Percentiles rank a stretch among this genome's conserved stretches.
phyloP scores from a whole-genome alignment of 345 rosid species.

The Leavenworthia alabamica region DNA sequence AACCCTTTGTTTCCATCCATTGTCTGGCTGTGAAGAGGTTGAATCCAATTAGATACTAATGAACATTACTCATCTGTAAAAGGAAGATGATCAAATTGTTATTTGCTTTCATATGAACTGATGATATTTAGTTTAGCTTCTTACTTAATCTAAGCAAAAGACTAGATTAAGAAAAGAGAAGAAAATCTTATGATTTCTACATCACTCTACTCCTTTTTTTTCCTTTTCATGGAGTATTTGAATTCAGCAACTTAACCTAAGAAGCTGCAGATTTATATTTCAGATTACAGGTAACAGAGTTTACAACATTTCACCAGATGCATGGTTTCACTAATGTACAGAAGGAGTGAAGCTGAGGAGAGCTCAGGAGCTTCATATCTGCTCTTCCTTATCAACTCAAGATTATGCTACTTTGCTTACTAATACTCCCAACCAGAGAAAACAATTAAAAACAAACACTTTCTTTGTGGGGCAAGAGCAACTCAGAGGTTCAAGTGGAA shows the following conservation, averaged over 20 bases:
- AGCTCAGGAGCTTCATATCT: background rate
- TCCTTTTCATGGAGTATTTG: background rate
- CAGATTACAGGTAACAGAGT: background rate
- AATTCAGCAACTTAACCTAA: background rate
- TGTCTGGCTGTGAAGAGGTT: conserved; percentile 16
- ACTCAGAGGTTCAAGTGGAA: background rate
- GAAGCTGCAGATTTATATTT: background rate
- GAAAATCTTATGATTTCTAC: background rate
- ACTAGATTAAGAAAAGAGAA: background rate
- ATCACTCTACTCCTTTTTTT: background rate
- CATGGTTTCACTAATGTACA: background rate
- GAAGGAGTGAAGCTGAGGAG: background rate
- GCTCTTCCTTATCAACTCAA: background rate
- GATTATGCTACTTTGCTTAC: background rate
- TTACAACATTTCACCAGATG: background rate
- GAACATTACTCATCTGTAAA: conserved; percentile 25
- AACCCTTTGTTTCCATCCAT: conserved; percentile 14
- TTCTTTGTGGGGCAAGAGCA: conserved; percentile 4
- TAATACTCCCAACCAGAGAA: background rate
- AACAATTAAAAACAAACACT: background rate
- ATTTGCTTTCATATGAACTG: background rate
- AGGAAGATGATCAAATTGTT: background rate
- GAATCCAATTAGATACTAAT: conserved; percentile 6
- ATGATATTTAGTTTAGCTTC: background rate
- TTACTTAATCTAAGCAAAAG: background rate